Evolutionary conservation across 805 yeast species (phyloP).

Genomic region (Nakazawaea ambrosiae): DNA sequence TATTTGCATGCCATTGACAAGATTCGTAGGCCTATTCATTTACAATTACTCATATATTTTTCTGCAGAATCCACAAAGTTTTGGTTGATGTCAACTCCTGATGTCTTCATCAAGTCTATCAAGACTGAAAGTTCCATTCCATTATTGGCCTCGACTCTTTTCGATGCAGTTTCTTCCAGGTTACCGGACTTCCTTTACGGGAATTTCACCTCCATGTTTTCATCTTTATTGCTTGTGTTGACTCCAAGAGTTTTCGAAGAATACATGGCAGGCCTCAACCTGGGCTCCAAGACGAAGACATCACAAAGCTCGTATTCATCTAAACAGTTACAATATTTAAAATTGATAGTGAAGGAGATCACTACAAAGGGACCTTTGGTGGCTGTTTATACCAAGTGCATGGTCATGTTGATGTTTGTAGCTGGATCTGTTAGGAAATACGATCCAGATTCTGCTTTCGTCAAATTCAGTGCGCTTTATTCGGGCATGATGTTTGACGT

Average conservation of each 20-base stretch:
- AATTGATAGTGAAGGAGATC: constrained; percentile 5
- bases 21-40: constrained; percentile 37
- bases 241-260: constrained; percentile 24
- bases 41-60: constrained; percentile 35
- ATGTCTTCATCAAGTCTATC: constrained; percentile 29
- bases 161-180: constrained; percentile 4
- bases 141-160: constrained; percentile 1
- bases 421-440: constrained; percentile 7
- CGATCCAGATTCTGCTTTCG: constrained; percentile 7
- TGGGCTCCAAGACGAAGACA: constrained; percentile 5
- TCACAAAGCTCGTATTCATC: not conserved
- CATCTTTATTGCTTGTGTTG: constrained; percentile 26
- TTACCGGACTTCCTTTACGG: constrained; percentile 7
- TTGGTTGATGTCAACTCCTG: constrained; percentile 46
- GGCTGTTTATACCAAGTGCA: constrained; percentile 2
- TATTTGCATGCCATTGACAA: constrained; percentile 28
- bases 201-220: constrained; percentile 14
- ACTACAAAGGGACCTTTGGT: constrained; percentile 6
- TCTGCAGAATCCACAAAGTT: constrained; percentile 36
- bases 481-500: constrained; percentile 6
- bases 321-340: constrained; percentile 7
- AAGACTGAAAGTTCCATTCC: constrained; percentile 7
- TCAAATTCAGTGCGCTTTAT: constrained; percentile 6
- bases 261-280: constrained; percentile 14
- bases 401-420: constrained; percentile 11